Conservation (phyloP, 2,329 filamentous ascomycete genomes). For the Phyllosticta citrichinensis region DNA sequence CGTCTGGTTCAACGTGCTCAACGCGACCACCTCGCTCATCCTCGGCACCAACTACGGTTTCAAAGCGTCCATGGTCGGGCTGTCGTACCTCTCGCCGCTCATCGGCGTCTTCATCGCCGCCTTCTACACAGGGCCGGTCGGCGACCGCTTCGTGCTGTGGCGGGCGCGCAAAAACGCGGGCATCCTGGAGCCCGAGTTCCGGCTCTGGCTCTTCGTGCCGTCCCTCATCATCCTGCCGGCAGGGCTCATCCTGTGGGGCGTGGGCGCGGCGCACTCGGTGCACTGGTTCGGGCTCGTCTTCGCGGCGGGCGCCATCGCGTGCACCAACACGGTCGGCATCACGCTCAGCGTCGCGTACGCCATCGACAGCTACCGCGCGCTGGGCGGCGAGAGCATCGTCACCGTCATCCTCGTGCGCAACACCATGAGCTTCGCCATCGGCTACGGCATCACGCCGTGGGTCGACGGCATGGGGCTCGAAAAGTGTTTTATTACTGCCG, state of each 20-base stretch:
- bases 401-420: constrained; percentile 42
- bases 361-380: constrained; percentile 40
- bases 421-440: constrained; percentile 41
- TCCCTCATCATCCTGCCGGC: constrained; percentile 34
- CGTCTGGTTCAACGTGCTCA: constrained; percentile 36
- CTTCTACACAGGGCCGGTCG: constrained; percentile 22
- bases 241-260: constrained; percentile 41
- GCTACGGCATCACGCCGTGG: constrained; percentile 42
- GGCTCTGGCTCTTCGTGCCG: constrained; percentile 30
- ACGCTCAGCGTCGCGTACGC: constrained; percentile 37
- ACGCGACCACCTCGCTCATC: constrained; percentile 32
- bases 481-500: constrained; percentile 35
- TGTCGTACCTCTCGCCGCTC: constrained; percentile 27
- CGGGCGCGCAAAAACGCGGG: constrained; percentile 30
- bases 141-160: constrained; percentile 23
- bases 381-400: constrained; percentile 40
- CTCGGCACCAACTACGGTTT: constrained; percentile 30
- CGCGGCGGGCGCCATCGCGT: constrained; percentile 38
- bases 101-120: constrained; percentile 26
- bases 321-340: constrained; percentile 35
- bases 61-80: constrained; percentile 27
- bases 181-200: constrained; percentile 31
- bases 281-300: constrained; percentile 42
- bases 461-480: constrained; percentile 32
- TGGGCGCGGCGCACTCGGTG: constrained; percentile 39